These are phyloP conservation scores for Brettanomyces custersianus DNA, from an alignment of 805 yeast species.

Conservation along the genomic window DNA sequence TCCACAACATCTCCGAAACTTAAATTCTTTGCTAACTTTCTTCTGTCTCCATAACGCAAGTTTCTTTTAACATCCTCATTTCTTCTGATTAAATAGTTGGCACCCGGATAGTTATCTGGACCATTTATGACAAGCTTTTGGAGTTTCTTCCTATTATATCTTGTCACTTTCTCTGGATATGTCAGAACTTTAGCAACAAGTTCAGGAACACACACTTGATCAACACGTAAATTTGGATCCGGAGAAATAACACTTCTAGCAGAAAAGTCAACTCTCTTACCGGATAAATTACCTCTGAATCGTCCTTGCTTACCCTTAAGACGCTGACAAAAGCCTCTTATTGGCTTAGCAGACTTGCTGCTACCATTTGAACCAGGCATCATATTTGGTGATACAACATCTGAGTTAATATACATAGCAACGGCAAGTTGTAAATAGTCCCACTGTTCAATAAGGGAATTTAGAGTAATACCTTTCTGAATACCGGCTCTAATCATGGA, in stretches of 20 bases:
- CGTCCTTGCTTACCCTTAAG: slow-evolving; percentile 98
- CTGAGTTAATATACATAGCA: slow-evolving; percentile 96
- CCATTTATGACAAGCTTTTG: slow-evolving; percentile 73
- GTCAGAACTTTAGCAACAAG: slow-evolving; percentile 92
- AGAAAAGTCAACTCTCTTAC: slow-evolving; percentile 97
- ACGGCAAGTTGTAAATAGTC: slow-evolving; percentile 91
- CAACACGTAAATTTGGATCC: slow-evolving; percentile 90
- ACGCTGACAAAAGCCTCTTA: slow-evolving; percentile 94
- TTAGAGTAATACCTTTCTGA: slow-evolving; percentile 88
- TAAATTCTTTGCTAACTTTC: slow-evolving; percentile 64
- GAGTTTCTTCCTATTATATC: slow-evolving; percentile 74
- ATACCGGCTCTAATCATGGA: slow-evolving; percentile 89
- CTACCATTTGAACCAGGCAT: slow-evolving; percentile 49
- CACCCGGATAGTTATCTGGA: slow-evolving; percentile 90
- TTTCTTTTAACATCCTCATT: slow-evolving; percentile 83
- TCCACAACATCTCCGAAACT: slow-evolving; percentile 90
- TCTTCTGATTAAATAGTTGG: slow-evolving; percentile 78
- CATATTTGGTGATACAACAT: slow-evolving; percentile 75
- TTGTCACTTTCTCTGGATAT: slow-evolving; percentile 89
- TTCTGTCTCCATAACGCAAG: slow-evolving; percentile 79
- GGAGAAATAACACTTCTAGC: slow-evolving; percentile 98
- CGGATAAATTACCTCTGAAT: slow-evolving; percentile 95
- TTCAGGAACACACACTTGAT: slow-evolving; percentile 98
- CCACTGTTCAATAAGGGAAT: slow-evolving; percentile 98
- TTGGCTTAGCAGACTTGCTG: slow-evolving; percentile 58